Conservation (phyloP, 2,329 filamentous ascomycete species). For the Fusarium secorum region DNA sequence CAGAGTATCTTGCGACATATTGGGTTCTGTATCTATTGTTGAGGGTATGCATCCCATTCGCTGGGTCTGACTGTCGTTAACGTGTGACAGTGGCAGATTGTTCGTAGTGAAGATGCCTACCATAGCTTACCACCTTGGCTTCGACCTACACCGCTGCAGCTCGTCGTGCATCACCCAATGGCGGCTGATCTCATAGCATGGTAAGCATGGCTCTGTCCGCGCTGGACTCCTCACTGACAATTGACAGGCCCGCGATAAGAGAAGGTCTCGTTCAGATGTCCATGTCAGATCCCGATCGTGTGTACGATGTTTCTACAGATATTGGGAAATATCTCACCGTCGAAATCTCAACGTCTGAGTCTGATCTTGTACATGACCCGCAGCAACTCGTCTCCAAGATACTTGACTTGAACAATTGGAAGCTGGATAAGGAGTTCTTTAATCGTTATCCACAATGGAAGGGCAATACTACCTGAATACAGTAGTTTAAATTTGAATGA, state of each 20-base stretch:
- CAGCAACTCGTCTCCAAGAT: neutral
- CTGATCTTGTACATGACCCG: neutral
- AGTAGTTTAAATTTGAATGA: rapidly evolving
- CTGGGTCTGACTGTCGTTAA: neutral
- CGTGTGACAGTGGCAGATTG: neutral
- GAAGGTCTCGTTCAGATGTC: constrained; percentile 11
- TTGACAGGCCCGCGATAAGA: neutral
- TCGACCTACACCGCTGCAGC: constrained; percentile 4
- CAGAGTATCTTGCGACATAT: neutral
- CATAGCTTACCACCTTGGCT: constrained; percentile 1
- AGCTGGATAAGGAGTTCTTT: constrained; percentile 1
- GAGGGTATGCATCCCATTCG: neutral
- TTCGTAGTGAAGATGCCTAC: constrained; percentile 4
- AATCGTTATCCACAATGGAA: constrained; percentile 11
- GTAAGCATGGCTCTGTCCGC: neutral
- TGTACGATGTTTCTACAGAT: neutral
- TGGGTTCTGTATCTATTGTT: constrained; percentile 4
- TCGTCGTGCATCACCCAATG: constrained; percentile 1
- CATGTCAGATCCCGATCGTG: neutral
- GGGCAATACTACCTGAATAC: neutral
- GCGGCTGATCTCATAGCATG: constrained; percentile 11
- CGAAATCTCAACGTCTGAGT: neutral
- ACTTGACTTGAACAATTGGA: constrained; percentile 5
- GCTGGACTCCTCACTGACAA: neutral
- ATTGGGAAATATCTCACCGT: constrained; percentile 1